These are phyloP conservation scores for Cucurbita ficifolia DNA, from an alignment of 306 rosid genomes.

Conservation along the genomic window DNA sequence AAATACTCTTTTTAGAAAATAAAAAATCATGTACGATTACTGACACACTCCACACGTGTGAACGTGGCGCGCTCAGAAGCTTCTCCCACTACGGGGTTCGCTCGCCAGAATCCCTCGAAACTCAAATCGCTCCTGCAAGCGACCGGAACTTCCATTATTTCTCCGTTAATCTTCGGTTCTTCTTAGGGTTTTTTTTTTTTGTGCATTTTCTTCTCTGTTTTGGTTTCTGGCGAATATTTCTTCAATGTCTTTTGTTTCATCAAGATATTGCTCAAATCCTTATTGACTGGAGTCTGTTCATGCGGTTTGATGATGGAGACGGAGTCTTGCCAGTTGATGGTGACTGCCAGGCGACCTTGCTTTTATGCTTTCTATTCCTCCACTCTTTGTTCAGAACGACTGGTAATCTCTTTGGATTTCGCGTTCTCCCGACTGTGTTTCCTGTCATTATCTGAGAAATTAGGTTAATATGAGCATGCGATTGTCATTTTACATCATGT, in stretches of 20 bases:
- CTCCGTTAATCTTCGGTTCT: not conserved
- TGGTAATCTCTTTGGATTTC: constrained; percentile 27
- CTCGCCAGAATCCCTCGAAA: not conserved
- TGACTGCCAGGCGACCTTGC: constrained; percentile 49
- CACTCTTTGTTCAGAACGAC: constrained; percentile 32
- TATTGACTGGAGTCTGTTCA: not conserved
- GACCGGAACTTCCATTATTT: not conserved
- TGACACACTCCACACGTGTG: constrained; percentile 5
- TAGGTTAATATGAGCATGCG: not conserved
- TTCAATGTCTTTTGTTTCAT: constrained; percentile 11
- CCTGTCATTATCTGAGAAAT: not conserved
- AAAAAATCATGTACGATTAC: not conserved
- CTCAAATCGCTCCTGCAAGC: not conserved
- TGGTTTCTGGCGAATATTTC: not conserved
- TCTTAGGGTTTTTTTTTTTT: not conserved
- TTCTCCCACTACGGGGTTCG: not conserved
- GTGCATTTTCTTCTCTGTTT: not conserved
- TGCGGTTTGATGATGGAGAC: constrained; percentile 30
- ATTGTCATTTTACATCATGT: not conserved
- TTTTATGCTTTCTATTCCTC: constrained; percentile 60
- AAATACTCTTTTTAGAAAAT: too few relatives aligned
- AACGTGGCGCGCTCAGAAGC: not conserved
- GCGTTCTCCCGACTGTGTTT: not conserved
- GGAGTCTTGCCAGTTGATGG: constrained; percentile 23
- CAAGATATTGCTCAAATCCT: constrained; percentile 2